Conservation (phyloP, 306 rosid genomes). For the Datisca glomerata region DNA sequence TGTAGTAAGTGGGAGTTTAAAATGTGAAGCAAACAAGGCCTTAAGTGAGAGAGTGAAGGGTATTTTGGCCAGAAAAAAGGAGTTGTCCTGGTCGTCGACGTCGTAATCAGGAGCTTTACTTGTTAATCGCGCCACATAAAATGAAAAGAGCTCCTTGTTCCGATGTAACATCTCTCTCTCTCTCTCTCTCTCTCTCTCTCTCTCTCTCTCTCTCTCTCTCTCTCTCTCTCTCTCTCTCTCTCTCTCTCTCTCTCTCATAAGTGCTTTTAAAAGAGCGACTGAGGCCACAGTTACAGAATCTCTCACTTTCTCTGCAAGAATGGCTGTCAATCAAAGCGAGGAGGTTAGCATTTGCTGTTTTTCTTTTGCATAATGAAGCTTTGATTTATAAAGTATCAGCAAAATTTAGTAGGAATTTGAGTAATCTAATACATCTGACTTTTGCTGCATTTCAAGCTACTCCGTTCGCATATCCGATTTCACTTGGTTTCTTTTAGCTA, state of each 20-base stretch:
- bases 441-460: too few species aligned
- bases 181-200: too few species aligned
- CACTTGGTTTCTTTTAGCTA: too few species aligned
- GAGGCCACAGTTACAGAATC: neutral
- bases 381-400: too few species aligned
- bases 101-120: conserved; percentile 20
- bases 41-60: conserved; percentile 11
- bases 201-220: too few species aligned
- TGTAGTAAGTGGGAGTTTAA: too few species aligned
- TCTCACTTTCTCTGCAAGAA: conserved; percentile 2
- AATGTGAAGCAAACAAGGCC: neutral
- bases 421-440: too few species aligned
- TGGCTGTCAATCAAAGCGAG: conserved; percentile 2
- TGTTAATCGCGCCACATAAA: conserved; percentile 25
- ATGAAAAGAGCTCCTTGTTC: conserved; percentile 7
- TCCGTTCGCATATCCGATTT: too few species aligned
- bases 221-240: too few species aligned
- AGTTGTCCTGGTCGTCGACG: conserved; percentile 24
- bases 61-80: conserved; percentile 16
- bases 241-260: conserved; percentile 10
- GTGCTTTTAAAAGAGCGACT: neutral
- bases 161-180: conserved; percentile 27
- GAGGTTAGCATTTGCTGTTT: neutral
- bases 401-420: neutral
- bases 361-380: neutral